Conservation (phyloP, 139 green algal species). For the Yamagishiella unicocca region DNA sequence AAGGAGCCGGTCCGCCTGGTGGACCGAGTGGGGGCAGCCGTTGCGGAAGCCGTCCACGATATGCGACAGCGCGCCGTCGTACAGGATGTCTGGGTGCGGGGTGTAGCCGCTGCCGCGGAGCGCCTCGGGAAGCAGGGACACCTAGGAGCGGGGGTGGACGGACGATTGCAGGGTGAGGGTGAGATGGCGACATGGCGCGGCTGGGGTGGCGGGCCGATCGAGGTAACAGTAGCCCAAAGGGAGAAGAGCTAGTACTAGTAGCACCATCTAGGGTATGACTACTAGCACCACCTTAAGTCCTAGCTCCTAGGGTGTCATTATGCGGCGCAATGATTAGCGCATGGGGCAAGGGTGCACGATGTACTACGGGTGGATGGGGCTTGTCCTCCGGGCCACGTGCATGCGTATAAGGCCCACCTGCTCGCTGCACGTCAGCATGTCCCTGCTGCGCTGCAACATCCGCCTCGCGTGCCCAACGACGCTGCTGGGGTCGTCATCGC, state of each 20-base stretch:
- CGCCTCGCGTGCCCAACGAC: background rate
- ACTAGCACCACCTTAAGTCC: too few species aligned
- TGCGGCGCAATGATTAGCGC: too few species aligned
- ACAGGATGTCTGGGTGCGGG: conserved; percentile 13
- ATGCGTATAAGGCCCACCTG: conserved; percentile 31
- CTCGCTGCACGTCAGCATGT: conserved; percentile 44
- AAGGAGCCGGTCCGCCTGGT: conserved; percentile 1
- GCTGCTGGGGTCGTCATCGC: background rate
- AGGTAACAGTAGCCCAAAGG: too few species aligned
- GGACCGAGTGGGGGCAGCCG: conserved; percentile 23
- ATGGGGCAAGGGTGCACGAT: too few species aligned
- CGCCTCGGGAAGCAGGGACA: conserved; percentile 29
- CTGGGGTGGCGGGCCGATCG: too few species aligned
- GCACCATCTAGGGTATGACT: too few species aligned
- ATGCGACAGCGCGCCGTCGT: conserved; percentile 51
- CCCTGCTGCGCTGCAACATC: conserved; percentile 10
- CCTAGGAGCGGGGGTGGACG: background rate
- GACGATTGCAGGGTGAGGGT: too few species aligned
- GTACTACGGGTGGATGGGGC: background rate
- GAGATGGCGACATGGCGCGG: too few species aligned
- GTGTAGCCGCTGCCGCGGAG: conserved; percentile 18
- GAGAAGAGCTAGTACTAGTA: too few species aligned
- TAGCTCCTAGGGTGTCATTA: too few species aligned
- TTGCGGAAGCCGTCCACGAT: conserved; percentile 49
- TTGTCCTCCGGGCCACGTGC: background rate